A percentile compares a stretch with the other conserved stretches of the same genome.
phyloP scores from a whole-genome alignment of 163 green algal species.

The Smithsoniella earleae region DNA sequence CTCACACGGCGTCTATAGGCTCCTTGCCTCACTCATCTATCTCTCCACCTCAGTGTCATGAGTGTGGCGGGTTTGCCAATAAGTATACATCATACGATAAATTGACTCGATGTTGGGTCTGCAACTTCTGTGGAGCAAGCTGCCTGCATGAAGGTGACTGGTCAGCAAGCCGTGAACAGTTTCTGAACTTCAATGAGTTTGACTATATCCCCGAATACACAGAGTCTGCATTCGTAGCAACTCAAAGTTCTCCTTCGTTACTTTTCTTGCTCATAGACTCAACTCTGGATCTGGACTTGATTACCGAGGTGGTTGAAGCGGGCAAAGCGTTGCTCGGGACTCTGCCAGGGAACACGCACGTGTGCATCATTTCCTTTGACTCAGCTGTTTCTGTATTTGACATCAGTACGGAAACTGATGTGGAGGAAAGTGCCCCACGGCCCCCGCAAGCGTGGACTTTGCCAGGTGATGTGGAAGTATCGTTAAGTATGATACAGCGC shows the following conservation, averaged over 20 bases:
- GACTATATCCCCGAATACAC: neutral
- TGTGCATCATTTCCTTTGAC: conserved; percentile 11
- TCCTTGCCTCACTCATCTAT: neutral
- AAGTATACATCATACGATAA: neutral
- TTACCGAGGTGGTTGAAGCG: neutral
- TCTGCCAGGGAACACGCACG: neutral
- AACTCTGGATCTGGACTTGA: conserved; percentile 1
- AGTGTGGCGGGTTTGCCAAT: neutral
- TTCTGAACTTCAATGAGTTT: neutral
- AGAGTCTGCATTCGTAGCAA: neutral
- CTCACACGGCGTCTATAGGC: neutral
- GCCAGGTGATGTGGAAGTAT: neutral
- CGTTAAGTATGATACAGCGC: neutral
- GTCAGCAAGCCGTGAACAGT: neutral
- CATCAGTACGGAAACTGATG: neutral
- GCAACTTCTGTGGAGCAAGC: conserved; percentile 1
- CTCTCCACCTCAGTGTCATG: neutral
- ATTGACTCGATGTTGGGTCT: neutral
- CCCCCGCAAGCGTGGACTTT: neutral
- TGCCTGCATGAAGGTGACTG: neutral
- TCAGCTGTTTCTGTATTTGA: neutral
- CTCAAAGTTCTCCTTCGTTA: neutral
- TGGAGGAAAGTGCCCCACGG: neutral
- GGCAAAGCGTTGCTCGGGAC: neutral
- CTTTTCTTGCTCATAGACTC: neutral